Base-by-base conservation (phyloP, 352 stramenopile species). In the Elongisporangium undulatum region DNA sequence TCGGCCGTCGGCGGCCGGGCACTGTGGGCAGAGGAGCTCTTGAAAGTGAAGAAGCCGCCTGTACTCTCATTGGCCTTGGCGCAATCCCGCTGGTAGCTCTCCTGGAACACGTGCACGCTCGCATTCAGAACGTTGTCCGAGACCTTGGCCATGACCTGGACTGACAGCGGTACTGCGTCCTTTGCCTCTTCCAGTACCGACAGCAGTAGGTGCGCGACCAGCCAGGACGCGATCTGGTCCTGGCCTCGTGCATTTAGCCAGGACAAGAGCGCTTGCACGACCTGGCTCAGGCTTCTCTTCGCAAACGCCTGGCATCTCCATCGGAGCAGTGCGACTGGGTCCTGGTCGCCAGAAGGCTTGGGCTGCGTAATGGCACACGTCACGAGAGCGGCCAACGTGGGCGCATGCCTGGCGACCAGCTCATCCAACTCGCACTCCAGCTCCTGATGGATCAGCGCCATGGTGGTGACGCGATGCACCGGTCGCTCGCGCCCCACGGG, bases 41-140 rank as follows among this genome's bases (percentile, higher is more conserved):
- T 80, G 66, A 85, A 91, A 1, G 69, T 64, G 49, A 91, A 88
- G 57, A 91, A 85, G 0, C 68, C 78, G 4, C 68, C 63, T 1
- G 65, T 69, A 20, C 57, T 57, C 45, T 82, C 69, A 1, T 68
- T 59, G 7, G 64, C 39, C 24, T 61, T 55, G 4, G 62, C 63
- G 22, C 55, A 58, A n/a, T 90, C 74, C 16, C 54, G 61, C 34
- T 83, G 63, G 23, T 75, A 75, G 10, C 71, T 59, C 5, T 72
- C 69, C 12, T 84, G 71, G 56, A 84, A 89, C 2, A 84, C 68
- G 13, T 70, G 38, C 15, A 89, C 63, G 52, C 81, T 88, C 1
- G 58, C 58, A 41, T 66, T n/a, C 17, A 75, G 49, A 20, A 67
- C 60, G 12, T 48, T 48, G 49, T 39, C 53, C 9, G 62, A 60